Base-by-base conservation (phyloP, 2,329 filamentous ascomycete species). In the Alternaria conjuncta region DNA sequence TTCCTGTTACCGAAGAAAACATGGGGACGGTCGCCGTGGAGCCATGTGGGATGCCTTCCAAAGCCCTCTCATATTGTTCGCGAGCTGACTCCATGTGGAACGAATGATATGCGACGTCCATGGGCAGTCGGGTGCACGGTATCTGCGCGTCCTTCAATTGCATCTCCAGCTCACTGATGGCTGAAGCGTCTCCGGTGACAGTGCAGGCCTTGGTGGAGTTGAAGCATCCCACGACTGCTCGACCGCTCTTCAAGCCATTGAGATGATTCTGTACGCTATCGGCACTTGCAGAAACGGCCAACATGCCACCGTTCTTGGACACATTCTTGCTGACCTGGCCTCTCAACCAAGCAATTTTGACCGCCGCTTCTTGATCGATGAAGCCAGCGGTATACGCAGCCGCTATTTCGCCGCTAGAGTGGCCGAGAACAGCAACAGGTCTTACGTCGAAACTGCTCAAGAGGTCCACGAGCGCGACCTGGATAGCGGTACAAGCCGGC, bases 161-260 rank as follows among this genome's bases (percentile, higher is more conserved):
- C 12, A 12, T 18, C 18, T 61, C 23, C 3, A 79, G 63, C 51
- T 80, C 75, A 0, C 74, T 64, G 26, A 85, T 78, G 8, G 79
- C 81, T 55, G 78, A 73, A 0, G 60, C 59, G 60, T 85, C 82
- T 2, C 84, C 84, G 15, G 82, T 83, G 2, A 85, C 61, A 0
- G 84, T 86, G 6, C 84, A 71, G 43, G 78, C 82, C 0, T 69
- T 60, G 5, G 81, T 78, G 18, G 78, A 79, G 67, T 86, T 86
- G 53, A 74, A 70, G 60, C 74, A 76, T 50, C 49, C 60, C 12
- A 63, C 50, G 21, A 58, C 55, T 9, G 45, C 60, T 18, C 45
- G 46, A 20, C 60, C 60, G 1, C 25, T 50, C 32, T 58, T 49
- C 13, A 63, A n/a, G 10, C 32, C 18, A 20, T 49, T 12, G 15